Base-by-base conservation (phyloP, 2,329 filamentous ascomycete species). In the Penicillium sp. region DNA sequence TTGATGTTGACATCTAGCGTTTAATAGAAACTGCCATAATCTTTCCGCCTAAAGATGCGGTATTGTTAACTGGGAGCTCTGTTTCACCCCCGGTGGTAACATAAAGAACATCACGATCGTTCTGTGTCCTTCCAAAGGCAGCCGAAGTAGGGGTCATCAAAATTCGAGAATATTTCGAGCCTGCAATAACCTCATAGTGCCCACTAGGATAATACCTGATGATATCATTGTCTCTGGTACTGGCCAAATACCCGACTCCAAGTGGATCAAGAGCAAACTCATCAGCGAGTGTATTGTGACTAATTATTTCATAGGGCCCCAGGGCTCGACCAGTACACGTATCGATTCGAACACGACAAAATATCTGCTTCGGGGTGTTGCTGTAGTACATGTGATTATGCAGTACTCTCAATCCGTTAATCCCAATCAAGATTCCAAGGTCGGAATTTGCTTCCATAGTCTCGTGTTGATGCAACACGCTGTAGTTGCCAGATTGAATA, bases 331-430 rank as follows among this genome's bases (percentile, higher is more conserved):
- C 58, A 34, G 58, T 53, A 31, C 47, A 46, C 16, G 11, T 32
- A 16, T 60, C 53, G 27, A 64, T 52, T 10, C 48, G 53, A 31
- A 63, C 54, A n/a, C 60, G 60, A 31, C 60, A 60, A 47, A 63
- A 64, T 21, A 60, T 29, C 14, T 54, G 54, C 18, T 60, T 49
- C 7, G 56, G 53, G 3, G 39, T 61, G 16, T 60, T 58, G 22
- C 47, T 54, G 43, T 63, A 64, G 51, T 62, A 63, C 21, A 63
- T 36, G 42, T 63, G 50, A 13, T 52, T 31, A 2, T 54, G 18
- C 22, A 46, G 40, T 27, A 57, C 42, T 14, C 43, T 56, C 22
- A 62, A 18, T 5, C 60, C 56, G 31, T 63, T 64, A 29, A 60
- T 44, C 7, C 55, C 58, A n/a, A 58, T 44, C n/a, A 60, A 29